Base-by-base conservation (phyloP, 2,329 filamentous ascomycete species). In the Sarocladium kiliense region DNA sequence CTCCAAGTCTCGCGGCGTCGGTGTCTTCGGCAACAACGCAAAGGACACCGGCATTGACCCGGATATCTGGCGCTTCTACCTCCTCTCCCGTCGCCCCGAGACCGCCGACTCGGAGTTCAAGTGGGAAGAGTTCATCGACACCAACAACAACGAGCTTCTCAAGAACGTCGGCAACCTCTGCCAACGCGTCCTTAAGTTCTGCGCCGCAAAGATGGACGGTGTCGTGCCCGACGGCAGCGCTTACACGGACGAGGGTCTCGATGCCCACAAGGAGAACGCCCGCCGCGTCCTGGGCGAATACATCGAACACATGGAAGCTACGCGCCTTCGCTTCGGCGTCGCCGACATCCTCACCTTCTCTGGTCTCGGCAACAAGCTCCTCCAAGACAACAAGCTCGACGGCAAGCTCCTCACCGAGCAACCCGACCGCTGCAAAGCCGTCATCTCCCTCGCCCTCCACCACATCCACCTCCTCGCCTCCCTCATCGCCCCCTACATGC, bases 61-160 rank as follows among this genome's bases (percentile, higher is more conserved):
- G 0, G 89, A 93, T 59, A 89, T 97, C n/a, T 97, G 91, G 90
- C 81, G 92, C 61, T 96, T 93, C 73, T 96, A 94, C 74, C 82
- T 97, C 21, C 79, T 96, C 36, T 88, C 91, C 44, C 87, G 89
- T 68, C 84, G 92, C 56, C 92, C 92, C 0, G 92, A 97, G 71
- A 87, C 86, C 11, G 83, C 87, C 53, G 92, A 97, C 67, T 88
- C 90, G 0, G 89, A 96, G 66, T 96, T 96, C 69, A 88, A 93
- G 68, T 96, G 91, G 91, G 82, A 78, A 56, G 81, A 86, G 45
- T 95, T 96, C 72, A 87, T 94, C 59, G 80, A 85, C 34, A 79
- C 82, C 62, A 96, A 96, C 78, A 96, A 97, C 77, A 91, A 88
- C 65, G 89, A 94, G 67, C 80, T 97, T n/a, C 71, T 88, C 51